These are phyloP conservation scores for Thermothelomyces thermophilus DNA, from an alignment of 2,329 filamentous ascomycete species.

Conservation along the genomic window DNA sequence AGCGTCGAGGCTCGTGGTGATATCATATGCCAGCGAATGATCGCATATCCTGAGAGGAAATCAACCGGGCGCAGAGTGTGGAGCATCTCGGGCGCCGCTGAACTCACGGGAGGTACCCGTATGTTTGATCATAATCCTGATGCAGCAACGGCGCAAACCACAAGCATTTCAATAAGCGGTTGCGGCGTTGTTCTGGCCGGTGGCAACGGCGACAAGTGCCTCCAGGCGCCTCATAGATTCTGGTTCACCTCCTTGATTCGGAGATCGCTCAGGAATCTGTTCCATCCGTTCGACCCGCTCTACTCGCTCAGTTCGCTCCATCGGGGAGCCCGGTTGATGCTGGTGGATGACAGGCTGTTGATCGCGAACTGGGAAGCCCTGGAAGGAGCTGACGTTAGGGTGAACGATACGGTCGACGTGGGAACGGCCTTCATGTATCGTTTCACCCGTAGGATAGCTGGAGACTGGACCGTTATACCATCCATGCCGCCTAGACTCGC, in stretches of 20 bases:
- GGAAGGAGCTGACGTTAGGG: slow-evolving; percentile 48
- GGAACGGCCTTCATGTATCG: slow-evolving; percentile 32
- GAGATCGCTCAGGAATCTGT: slow-evolving; percentile 21
- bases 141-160: slow-evolving; percentile 11
- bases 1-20: slow-evolving; percentile 10
- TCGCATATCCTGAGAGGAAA: neutral
- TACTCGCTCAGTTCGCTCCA: slow-evolving; percentile 17
- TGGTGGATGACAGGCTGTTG: slow-evolving; percentile 25
- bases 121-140: neutral
- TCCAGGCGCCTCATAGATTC: slow-evolving; percentile 51
- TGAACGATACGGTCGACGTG: slow-evolving; percentile 53
- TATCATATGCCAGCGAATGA: slow-evolving; percentile 20
- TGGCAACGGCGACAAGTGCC: slow-evolving; percentile 59
- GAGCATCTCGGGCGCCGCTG: too few relatives aligned
- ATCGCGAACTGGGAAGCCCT: slow-evolving; percentile 42
- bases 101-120: too few relatives aligned
- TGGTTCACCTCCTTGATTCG: slow-evolving; percentile 29
- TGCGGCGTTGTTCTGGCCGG: slow-evolving; percentile 41
- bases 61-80: neutral
- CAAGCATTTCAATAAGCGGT: slow-evolving; percentile 20
- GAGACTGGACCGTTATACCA: slow-evolving; percentile 59
- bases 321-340: slow-evolving; percentile 19
- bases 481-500: slow-evolving; percentile 59
- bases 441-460: slow-evolving; percentile 30
- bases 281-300: slow-evolving; percentile 18